Evolutionary conservation across 1,139 yeast genomes (phyloP), one percentile per base, ranked within the genome.

Genomic region (Sugiyamaella neomexicana): DNA sequence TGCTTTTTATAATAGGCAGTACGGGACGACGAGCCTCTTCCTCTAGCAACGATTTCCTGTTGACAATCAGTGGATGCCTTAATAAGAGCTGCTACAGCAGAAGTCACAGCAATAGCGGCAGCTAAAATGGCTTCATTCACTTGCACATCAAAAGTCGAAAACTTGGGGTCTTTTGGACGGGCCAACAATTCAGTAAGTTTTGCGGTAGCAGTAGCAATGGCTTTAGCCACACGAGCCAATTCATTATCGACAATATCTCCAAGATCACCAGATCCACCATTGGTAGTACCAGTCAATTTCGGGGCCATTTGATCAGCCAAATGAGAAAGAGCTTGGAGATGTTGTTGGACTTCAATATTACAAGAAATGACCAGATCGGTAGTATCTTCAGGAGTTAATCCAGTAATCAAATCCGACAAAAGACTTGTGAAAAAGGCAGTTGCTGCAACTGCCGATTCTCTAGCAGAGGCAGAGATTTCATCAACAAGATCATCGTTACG

Each of bases 1-100:
- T 90, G 89, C 71, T 88, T 89, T 68, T 86, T 88, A 73, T 90
- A 90, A 68, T 86, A 90, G 41, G 88, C 89, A 2, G 89, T 83
- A 55, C 83, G 77, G 1, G 89, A 76, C 53, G 80, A 82, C 1
- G 81, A 70, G 5, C 95, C 95, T 60, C 78, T 78, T 38, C 90
- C 89, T 60, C 80, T 80, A 46, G 81, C 78, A 5, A 88, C 96
- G 68, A 89, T 89, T 70, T 89, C 97, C 55, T 80, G 75, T 70
- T 89, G 97, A 20, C 95, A 84, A 46, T 83, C 91, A 20, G 90
- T 83, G 1, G 96, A 89, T 1, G 95, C 85, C 58, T 77, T 75
- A 52, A 90, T 85, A 62, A 89, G 79, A 16, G 80, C 76, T 5
- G 86, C 83, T 52, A 90, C 86, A 0, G 96, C 90, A 59, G 85